These are phyloP conservation scores for Populus simonii DNA, from an alignment of 345 rosid genomes.

Conservation along the genomic window DNA sequence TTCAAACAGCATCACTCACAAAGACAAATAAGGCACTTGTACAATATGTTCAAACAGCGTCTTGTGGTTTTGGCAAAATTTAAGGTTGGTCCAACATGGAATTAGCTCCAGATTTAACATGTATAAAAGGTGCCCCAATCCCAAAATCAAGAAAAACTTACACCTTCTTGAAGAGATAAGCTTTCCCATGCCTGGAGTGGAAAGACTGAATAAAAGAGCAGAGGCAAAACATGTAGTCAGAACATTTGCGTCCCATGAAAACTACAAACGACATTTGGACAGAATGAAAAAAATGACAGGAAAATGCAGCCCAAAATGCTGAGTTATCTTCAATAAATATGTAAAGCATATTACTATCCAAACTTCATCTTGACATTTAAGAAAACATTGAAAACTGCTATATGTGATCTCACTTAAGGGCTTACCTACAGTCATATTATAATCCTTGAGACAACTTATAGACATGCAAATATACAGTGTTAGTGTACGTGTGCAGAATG, in stretches of 20 bases:
- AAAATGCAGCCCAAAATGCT: not conserved
- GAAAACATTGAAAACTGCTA: not conserved
- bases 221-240: conserved; percentile 35
- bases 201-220: conserved; percentile 66
- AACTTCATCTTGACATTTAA: not conserved
- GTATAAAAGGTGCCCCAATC: conserved; percentile 20
- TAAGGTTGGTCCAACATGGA: not conserved
- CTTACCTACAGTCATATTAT: not conserved
- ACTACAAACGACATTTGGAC: conserved; percentile 9
- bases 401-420: not conserved
- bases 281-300: not conserved
- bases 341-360: not conserved
- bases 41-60: not conserved
- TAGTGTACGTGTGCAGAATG: not conserved
- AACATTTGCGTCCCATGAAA: conserved; percentile 19
- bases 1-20: not conserved
- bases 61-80: conserved; percentile 3
- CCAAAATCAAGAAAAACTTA: conserved; percentile 60
- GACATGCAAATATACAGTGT: not conserved
- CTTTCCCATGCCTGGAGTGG: conserved; percentile 88
- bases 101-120: not conserved
- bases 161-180: conserved; percentile 97
- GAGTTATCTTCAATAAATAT: not conserved
- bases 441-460: not conserved
- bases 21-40: not conserved